Evolutionary conservation across 129 eudicot genomes (phyloP).

Genomic region (Flaveria trinervia): DNA sequence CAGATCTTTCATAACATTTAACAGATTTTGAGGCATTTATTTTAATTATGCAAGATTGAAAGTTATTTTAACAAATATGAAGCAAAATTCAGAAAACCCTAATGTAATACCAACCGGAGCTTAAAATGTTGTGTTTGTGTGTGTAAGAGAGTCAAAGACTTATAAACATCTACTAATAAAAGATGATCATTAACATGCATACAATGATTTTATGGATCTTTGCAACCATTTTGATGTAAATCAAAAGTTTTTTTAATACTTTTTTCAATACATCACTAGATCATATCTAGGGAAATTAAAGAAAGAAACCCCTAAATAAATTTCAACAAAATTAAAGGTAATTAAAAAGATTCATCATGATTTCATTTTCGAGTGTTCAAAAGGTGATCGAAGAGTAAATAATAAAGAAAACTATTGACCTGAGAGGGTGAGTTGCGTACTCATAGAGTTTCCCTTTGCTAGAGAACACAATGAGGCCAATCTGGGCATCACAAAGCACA

Average conservation of each 20-base stretch:
- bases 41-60: background rate
- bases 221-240: background rate
- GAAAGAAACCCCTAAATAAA: slow-evolving; percentile 2
- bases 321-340: slow-evolving; percentile 9
- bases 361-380: background rate
- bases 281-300: background rate
- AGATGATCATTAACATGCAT: background rate
- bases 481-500: slow-evolving; percentile 49
- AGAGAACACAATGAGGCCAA: slow-evolving; percentile 53
- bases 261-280: background rate
- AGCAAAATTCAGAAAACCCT: slow-evolving; percentile 24
- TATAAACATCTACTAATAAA: background rate
- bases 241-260: background rate
- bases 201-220: slow-evolving; percentile 7
- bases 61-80: background rate
- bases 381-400: slow-evolving; percentile 9
- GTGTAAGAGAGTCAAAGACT: slow-evolving; percentile 9
- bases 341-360: background rate
- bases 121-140: background rate
- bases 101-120: background rate
- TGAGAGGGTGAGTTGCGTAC: slow-evolving; percentile 44
- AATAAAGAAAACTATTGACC: slow-evolving; percentile 17
- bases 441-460: slow-evolving; percentile 49
- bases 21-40: background rate
- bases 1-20: background rate